A percentile compares a stretch with the other conserved stretches of the same genome.
Evolutionary conservation across 805 yeast genomes (phyloP).

Genomic region (Yamadazyma nakazawae): DNA sequence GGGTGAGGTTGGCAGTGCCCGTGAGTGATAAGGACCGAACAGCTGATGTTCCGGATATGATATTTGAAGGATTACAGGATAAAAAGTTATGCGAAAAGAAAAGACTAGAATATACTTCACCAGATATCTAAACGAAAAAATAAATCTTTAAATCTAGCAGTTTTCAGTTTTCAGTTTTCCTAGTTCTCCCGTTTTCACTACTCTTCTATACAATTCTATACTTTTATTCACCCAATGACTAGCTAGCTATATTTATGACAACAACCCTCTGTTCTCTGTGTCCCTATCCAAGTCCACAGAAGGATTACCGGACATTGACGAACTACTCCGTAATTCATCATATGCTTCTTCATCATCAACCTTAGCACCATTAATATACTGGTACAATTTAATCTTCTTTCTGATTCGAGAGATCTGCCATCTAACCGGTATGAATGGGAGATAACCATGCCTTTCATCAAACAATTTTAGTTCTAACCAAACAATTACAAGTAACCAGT

Average conservation of each 20-base stretch:
- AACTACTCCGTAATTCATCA: constrained; percentile 8
- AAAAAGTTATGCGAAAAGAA: too few species aligned
- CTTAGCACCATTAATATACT: constrained; percentile 2
- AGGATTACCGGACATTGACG: constrained; percentile 4
- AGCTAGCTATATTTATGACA: background rate
- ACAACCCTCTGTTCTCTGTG: constrained; percentile 1
- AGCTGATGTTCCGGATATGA: too few species aligned
- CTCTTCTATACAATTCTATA: too few species aligned
- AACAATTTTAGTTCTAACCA: constrained; percentile 29
- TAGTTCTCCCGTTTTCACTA: too few species aligned
- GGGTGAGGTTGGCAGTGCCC: too few species aligned
- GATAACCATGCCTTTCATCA: constrained; percentile 37
- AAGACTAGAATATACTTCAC: too few species aligned
- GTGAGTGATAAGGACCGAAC: too few species aligned
- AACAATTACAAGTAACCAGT: constrained; percentile 34
- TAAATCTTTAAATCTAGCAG: too few species aligned
- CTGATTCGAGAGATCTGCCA: constrained; percentile 39
- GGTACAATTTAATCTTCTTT: constrained; percentile 20
- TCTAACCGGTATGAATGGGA: constrained; percentile 36
- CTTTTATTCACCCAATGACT: too few species aligned
- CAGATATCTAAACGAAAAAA: too few species aligned
- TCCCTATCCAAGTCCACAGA: constrained; percentile 4
- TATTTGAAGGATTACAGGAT: too few species aligned
- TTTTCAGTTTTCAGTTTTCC: too few species aligned
- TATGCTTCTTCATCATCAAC: background rate